Conservation (phyloP, 2,329 filamentous ascomycete species). For the Sclerotinia trifoliorum region DNA sequence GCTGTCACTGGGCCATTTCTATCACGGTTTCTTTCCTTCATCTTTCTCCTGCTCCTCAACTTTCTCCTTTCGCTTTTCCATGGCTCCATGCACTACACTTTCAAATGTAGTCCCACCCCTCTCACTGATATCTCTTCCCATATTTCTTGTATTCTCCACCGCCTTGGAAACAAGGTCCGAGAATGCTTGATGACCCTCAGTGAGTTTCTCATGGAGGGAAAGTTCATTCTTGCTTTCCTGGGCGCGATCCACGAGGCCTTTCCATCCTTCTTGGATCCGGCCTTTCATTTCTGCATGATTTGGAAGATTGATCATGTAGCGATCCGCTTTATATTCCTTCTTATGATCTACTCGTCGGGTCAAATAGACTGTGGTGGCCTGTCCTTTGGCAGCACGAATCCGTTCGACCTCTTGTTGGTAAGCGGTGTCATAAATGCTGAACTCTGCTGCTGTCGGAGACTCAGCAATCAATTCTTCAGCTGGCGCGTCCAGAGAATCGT, state of each 20-base stretch:
- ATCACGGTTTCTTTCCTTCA: neutral
- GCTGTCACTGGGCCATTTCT: neutral
- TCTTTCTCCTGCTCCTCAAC: constrained; percentile 14
- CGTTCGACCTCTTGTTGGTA: constrained; percentile 79
- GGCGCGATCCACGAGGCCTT: constrained; percentile 36
- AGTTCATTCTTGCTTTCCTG: constrained; percentile 29
- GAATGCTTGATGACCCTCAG: constrained; percentile 25
- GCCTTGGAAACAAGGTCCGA: constrained; percentile 35
- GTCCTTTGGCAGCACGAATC: constrained; percentile 55
- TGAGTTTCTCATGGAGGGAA: constrained; percentile 21
- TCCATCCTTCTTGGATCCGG: constrained; percentile 35
- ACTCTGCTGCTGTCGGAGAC: constrained; percentile 79
- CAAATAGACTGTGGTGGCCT: constrained; percentile 57
- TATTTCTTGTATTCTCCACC: constrained; percentile 30
- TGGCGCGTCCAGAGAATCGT: constrained; percentile 40
- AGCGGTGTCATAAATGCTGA: constrained; percentile 84
- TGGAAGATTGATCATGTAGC: constrained; percentile 37
- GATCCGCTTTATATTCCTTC: constrained; percentile 37
- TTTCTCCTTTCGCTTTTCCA: constrained; percentile 30
- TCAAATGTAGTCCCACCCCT: constrained; percentile 11
- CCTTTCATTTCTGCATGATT: constrained; percentile 25
- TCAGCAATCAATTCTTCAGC: constrained; percentile 65
- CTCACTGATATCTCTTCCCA: constrained; percentile 16
- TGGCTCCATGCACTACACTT: constrained; percentile 28
- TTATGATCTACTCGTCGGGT: constrained; percentile 50